These are phyloP conservation scores for Graphiopsis chlorocephala DNA, from an alignment of 2,329 filamentous ascomycete genomes.

Conservation along the genomic window DNA sequence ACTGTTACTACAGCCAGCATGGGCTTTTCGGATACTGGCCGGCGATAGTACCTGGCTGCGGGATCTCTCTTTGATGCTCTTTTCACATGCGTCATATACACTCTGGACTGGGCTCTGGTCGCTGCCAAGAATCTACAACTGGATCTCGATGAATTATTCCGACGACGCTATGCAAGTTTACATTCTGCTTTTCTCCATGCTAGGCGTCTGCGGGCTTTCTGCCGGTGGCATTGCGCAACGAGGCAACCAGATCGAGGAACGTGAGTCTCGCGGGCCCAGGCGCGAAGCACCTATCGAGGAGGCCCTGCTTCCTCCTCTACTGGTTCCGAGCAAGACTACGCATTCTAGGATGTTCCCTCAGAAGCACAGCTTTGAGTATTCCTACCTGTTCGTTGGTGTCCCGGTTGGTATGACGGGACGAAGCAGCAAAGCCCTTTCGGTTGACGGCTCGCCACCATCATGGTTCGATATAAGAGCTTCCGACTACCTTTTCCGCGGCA, in stretches of 20 bases:
- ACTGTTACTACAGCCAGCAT: conserved; percentile 32
- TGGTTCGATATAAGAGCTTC: conserved; percentile 62
- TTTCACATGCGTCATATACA: conserved; percentile 25
- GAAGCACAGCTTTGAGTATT: conserved; percentile 66
- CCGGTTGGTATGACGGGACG: conserved; percentile 62
- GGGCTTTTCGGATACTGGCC: conserved; percentile 26
- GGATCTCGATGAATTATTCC: conserved; percentile 16
- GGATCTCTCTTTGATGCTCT: conserved; percentile 28
- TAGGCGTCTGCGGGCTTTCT: conserved; percentile 28
- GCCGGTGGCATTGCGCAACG: conserved; percentile 32
- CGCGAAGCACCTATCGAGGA: conserved; percentile 28
- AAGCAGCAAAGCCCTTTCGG: conserved; percentile 57
- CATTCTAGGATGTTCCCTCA: conserved; percentile 67
- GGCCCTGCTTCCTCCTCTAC: conserved; percentile 43
- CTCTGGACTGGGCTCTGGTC: conserved; percentile 27
- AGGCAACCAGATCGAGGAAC: conserved; percentile 24
- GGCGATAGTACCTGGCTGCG: conserved; percentile 27
- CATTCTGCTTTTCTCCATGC: conserved; percentile 27
- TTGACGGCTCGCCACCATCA: conserved; percentile 34
- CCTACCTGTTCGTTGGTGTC: conserved; percentile 67
- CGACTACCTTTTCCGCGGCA: conserved; percentile 61
- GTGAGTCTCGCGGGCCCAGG: conserved; percentile 9
- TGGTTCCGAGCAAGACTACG: conserved; percentile 65
- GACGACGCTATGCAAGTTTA: conserved; percentile 26
- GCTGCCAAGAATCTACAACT: conserved; percentile 14